phyloP scores from a whole-genome alignment of 306 rosid genomes.

The Quercus berberidifolia region DNA sequence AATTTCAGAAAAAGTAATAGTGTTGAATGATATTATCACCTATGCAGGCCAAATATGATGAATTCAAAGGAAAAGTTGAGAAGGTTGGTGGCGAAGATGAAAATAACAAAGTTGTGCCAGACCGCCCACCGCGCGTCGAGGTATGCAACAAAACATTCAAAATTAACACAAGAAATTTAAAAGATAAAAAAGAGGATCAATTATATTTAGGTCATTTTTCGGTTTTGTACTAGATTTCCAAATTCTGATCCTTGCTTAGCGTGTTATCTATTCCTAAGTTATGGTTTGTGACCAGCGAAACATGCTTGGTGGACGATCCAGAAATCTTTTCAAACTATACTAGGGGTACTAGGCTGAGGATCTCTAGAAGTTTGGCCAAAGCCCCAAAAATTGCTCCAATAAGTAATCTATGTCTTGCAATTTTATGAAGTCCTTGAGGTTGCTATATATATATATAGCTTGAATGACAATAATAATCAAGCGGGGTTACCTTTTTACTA shows the following conservation, averaged over 20 bases:
- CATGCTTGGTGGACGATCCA: neutral
- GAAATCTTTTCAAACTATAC: neutral
- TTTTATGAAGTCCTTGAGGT: too few relatives aligned
- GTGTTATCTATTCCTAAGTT: neutral
- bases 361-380: too few relatives aligned
- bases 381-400: too few relatives aligned
- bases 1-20: neutral
- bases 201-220: too few relatives aligned
- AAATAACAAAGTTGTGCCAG: neutral
- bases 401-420: too few relatives aligned
- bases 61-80: neutral
- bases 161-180: neutral
- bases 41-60: conserved; percentile 6
- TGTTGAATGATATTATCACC: neutral
- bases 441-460: too few relatives aligned
- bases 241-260: neutral
- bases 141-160: neutral
- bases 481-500: too few relatives aligned
- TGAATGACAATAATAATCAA: too few relatives aligned
- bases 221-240: neutral
- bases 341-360: too few relatives aligned
- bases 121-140: neutral
- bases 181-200: neutral
- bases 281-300: neutral
- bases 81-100: neutral